A percentile compares a stretch with the other conserved stretches of the same genome.
Conservation (phyloP, 768 basidiomycete species). For the Lyophyllum atratum region DNA sequence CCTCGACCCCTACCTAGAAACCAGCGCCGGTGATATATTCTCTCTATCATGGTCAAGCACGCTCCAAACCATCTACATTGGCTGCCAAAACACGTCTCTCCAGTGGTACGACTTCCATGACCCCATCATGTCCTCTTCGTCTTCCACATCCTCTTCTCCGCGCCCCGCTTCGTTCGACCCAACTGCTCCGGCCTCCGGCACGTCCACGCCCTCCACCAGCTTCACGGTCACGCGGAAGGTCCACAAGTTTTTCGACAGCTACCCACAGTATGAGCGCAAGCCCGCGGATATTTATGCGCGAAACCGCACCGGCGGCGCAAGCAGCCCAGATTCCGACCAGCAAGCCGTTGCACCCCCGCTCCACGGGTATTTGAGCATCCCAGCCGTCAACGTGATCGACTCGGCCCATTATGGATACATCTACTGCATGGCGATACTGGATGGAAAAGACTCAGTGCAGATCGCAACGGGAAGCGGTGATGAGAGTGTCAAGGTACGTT, state of each 20-base stretch:
- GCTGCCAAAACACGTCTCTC: constrained; percentile 91
- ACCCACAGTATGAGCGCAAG: constrained; percentile 69
- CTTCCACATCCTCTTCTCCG: constrained; percentile 12
- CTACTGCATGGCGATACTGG: constrained; percentile 67
- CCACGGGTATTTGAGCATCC: constrained; percentile 53
- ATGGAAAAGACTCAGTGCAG: constrained; percentile 34
- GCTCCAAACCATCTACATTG: constrained; percentile 76
- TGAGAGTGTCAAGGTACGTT: constrained; percentile 88
- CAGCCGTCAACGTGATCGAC: constrained; percentile 71
- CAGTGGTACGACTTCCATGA: constrained; percentile 78
- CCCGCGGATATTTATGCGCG: constrained; percentile 71
- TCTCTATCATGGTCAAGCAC: constrained; percentile 76
- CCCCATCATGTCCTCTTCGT: constrained; percentile 7
- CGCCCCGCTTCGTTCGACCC: constrained; percentile 3
- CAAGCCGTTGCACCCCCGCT: constrained; percentile 27
- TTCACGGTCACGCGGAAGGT: constrained; percentile 44
- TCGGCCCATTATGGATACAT: constrained; percentile 96
- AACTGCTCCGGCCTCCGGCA: constrained; percentile 29
- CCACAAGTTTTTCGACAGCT: constrained; percentile 93
- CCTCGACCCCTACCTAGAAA: constrained; percentile 77
- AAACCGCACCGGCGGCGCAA: constrained; percentile 42
- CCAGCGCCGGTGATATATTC: constrained; percentile 85
- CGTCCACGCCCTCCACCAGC: constrained; percentile 34
- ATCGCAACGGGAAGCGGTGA: constrained; percentile 91
- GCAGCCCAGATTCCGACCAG: constrained; percentile 33